Evolutionary conservation across 345 rosid genomes (phyloP).

Genomic region (Ceriops tagal): DNA sequence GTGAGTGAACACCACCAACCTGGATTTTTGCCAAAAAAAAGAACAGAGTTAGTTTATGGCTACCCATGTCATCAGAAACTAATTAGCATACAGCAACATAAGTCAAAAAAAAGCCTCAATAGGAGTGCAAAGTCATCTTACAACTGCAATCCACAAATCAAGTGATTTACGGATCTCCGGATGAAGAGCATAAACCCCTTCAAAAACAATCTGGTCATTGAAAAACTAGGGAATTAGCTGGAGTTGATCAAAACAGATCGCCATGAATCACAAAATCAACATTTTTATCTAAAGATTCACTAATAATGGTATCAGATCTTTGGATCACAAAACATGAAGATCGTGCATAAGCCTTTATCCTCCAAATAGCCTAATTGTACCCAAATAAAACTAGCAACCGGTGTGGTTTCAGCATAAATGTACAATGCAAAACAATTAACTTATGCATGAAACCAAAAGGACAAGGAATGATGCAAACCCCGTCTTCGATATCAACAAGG

Average conservation of each 20-base stretch:
- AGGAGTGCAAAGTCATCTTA: constrained; percentile 42
- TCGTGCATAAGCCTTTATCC: not conserved
- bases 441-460: not conserved
- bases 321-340: constrained; percentile 4
- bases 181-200: constrained; percentile 95
- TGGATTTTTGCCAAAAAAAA: constrained; percentile 35
- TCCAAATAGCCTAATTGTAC: constrained; percentile 2
- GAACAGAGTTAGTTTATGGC: constrained; percentile 11
- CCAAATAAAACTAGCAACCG: not conserved
- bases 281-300: not conserved
- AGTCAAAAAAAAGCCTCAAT: constrained; percentile 4
- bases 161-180: constrained; percentile 87
- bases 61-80: not conserved
- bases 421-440: not conserved
- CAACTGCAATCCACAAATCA: constrained; percentile 98
- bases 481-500: not conserved
- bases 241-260: constrained; percentile 5
- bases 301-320: not conserved
- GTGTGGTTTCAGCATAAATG: not conserved
- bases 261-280: constrained; percentile 2
- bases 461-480: not conserved
- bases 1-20: constrained; percentile 99
- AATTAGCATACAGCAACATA: not conserved
- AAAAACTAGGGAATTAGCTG: constrained; percentile 1
- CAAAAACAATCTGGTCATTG: constrained; percentile 73